These are phyloP conservation scores for Waltergamsia citrina DNA, from an alignment of 2,329 filamentous ascomycete genomes.

Conservation along the genomic window DNA sequence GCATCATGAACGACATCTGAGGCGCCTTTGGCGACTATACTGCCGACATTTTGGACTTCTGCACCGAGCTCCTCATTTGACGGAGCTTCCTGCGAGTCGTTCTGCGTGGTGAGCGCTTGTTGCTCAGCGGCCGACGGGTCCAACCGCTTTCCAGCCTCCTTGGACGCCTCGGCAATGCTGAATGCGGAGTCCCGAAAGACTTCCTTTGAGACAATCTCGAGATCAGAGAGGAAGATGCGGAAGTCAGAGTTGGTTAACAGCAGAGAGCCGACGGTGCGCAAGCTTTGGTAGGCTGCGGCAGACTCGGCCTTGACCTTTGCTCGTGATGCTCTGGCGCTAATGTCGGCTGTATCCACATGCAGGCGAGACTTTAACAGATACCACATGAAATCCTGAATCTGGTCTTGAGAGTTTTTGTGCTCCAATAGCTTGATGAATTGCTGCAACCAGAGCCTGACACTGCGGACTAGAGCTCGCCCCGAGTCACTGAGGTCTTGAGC, in stretches of 20 bases:
- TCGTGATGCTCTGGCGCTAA: constrained; percentile 15
- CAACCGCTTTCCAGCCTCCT: constrained; percentile 63
- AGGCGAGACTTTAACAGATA: constrained; percentile 67
- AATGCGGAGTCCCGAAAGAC: constrained; percentile 83
- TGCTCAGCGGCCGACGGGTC: constrained; percentile 57
- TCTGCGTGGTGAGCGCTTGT: constrained; percentile 34
- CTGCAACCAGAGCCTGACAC: constrained; percentile 63
- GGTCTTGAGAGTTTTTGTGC: constrained; percentile 75
- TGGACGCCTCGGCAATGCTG: constrained; percentile 65
- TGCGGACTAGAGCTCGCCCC: constrained; percentile 63
- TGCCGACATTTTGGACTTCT: constrained; percentile 43
- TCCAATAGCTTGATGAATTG: constrained; percentile 74
- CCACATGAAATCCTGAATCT: constrained; percentile 90
- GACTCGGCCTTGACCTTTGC: constrained; percentile 22
- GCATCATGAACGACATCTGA: constrained; percentile 48
- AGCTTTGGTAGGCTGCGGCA: constrained; percentile 56
- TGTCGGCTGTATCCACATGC: constrained; percentile 18
- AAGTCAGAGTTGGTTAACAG: constrained; percentile 87
- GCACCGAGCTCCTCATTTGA: constrained; percentile 54
- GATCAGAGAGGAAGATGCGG: constrained; percentile 72
- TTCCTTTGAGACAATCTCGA: constrained; percentile 69
- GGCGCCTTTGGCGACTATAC: constrained; percentile 42
- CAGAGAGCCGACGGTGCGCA: constrained; percentile 76
- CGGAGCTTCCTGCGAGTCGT: constrained; percentile 17
- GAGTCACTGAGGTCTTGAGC: constrained; percentile 62